A percentile compares a stretch with the other conserved stretches of the same genome.
Conservation (phyloP, 2,329 filamentous ascomycete genomes). For the Calonectria leucothoes region DNA sequence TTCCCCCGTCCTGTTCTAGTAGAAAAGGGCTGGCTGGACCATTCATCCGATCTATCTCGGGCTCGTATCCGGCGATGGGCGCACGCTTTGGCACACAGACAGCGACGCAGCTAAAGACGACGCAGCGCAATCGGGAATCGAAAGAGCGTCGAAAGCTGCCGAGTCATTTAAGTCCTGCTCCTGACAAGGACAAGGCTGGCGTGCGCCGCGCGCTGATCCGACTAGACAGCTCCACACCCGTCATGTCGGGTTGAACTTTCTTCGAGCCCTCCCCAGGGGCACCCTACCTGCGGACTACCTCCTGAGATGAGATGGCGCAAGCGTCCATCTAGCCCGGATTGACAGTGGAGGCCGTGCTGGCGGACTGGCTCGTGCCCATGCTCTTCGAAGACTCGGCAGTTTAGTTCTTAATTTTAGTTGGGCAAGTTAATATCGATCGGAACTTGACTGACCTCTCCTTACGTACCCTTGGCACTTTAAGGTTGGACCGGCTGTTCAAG, state of each 20-base stretch:
- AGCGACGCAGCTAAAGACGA: not conserved
- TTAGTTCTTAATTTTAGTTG: slow-evolving; percentile 23
- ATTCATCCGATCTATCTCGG: not conserved
- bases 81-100: not conserved
- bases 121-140: not conserved
- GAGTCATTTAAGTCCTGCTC: slow-evolving; percentile 5
- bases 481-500: slow-evolving; percentile 34
- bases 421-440: slow-evolving; percentile 9
- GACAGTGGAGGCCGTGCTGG: slow-evolving; percentile 19
- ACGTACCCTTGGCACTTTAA: slow-evolving; percentile 28
- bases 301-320: slow-evolving; percentile 35
- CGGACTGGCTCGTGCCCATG: slow-evolving; percentile 12
- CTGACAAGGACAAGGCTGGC: slow-evolving; percentile 11
- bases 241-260: slow-evolving; percentile 20
- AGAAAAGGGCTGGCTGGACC: not conserved
- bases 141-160: not conserved
- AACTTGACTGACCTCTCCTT: slow-evolving; percentile 26
- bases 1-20: not conserved
- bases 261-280: slow-evolving; percentile 11
- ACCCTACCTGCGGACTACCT: slow-evolving; percentile 48
- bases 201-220: slow-evolving; percentile 3
- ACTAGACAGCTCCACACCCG: slow-evolving; percentile 4
- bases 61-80: not conserved
- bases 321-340: slow-evolving; percentile 36
- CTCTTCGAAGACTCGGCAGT: slow-evolving; percentile 12